Evolutionary conservation across 1,284 basidiomycete species (phyloP), one percentile per base, ranked within the genome.

Genomic region (Malassezia pachydermatis): DNA sequence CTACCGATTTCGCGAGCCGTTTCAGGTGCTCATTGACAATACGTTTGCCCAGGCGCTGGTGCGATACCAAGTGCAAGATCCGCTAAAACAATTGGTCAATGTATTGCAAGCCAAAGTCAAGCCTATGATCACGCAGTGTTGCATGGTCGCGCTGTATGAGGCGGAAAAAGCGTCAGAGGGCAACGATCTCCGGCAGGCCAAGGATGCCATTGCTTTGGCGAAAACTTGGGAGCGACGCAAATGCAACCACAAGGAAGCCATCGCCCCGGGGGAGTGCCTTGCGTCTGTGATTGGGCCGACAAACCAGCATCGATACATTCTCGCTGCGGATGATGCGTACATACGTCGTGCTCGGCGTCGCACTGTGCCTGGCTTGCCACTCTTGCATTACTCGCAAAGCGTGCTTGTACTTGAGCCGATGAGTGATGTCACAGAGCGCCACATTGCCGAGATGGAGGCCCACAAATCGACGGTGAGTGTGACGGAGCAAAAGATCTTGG

Each of bases 221-320:
- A 96, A 96, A 74, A 79, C 76, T 1, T 94, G 90, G 65, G 92
- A 96, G 74, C 78, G 92, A 44, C 74, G 92, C 55, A 86, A 85
- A 74, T 98, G 92, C 72, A 96, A 96, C 70, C 92, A 98, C 68
- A 78, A 82, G 55, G 84, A 88, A 65, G 77, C 76, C 1, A 83
- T 92, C 32, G 78, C 79, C 0, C 84, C 84, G 16, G 80, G 84
- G 41, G 85, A 86, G n/a, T 98, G 92, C 70, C 74, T 98, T 29
- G 72, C 76, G 11, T 80, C 80, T 50, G 82, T 94, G 41, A 77
- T 94, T 37, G 90, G 89, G 84, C 27, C 52, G 4, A 53, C 51
- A 2, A 71, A 71, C 54, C 60, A 69, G 45, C 69, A 71, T 37
- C 41, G 69, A 0, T 71, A 71, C 49, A 53, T 70, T 13, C 53